A percentile compares a stretch with the other conserved stretches of the same genome.
phyloP scores from a whole-genome alignment of 176 grass and related monocot species.

The Chloris gayana region DNA sequence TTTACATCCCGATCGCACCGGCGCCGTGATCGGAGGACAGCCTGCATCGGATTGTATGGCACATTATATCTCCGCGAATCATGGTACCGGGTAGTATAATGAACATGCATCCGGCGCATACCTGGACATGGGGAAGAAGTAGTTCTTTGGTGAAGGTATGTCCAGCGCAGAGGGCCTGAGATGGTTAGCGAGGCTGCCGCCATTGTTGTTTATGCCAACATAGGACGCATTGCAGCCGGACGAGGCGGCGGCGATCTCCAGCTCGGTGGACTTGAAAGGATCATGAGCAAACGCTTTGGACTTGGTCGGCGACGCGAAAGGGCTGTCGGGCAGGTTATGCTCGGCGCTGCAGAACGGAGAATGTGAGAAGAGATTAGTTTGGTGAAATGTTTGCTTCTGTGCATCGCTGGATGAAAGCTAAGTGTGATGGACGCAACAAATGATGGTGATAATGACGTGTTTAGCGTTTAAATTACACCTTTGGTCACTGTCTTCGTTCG shows the following conservation, averaged over 20 bases:
- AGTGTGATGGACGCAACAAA: constrained; percentile 38
- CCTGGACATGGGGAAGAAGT: constrained; percentile 86
- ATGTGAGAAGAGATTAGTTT: constrained; percentile 31
- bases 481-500: constrained; percentile 80
- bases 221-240: not conserved
- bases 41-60: constrained; percentile 57
- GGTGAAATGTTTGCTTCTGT: constrained; percentile 39
- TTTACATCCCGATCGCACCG: constrained; percentile 89
- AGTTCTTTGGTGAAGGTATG: constrained; percentile 70
- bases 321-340: constrained; percentile 92
- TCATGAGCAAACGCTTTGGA: constrained; percentile 26
- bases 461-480: constrained; percentile 59
- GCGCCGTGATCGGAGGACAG: constrained; percentile 81
- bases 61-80: constrained; percentile 22
- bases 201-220: constrained; percentile 38
- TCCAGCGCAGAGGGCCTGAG: constrained; percentile 65
- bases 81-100: not conserved
- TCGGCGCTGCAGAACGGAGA: constrained; percentile 47
- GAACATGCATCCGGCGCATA: constrained; percentile 15
- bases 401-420: constrained; percentile 51
- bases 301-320: constrained; percentile 84
- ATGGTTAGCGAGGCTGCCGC: constrained; percentile 30
- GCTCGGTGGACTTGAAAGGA: constrained; percentile 43
- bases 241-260: not conserved
- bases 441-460: constrained; percentile 34